These are phyloP conservation scores for Geranium rotundifolium DNA, from an alignment of 345 rosid species.

Conservation along the genomic window DNA sequence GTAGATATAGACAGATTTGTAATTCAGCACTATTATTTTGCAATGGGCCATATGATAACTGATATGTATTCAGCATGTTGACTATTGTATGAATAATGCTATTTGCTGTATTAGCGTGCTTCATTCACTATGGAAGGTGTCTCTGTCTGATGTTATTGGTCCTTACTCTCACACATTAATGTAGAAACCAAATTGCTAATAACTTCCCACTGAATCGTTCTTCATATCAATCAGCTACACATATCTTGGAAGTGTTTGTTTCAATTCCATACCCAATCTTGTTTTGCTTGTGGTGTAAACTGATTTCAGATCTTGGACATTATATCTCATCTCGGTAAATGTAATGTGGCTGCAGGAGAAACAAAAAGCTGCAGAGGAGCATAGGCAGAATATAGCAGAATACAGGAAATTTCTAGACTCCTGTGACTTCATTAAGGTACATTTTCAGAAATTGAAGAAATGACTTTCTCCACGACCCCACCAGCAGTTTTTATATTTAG, in stretches of 20 bases:
- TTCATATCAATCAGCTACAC: not conserved
- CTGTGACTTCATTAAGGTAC: conserved; percentile 93
- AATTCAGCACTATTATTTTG: too few species aligned
- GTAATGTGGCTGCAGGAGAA: conserved; percentile 45
- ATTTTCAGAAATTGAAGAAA: not conserved
- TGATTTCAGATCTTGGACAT: not conserved
- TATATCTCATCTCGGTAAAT: not conserved
- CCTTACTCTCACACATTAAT: too few species aligned
- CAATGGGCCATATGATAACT: too few species aligned
- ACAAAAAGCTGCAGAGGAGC: conserved; percentile 81
- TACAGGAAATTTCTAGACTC: conserved; percentile 66
- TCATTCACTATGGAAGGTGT: not conserved
- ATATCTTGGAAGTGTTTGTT: too few species aligned
- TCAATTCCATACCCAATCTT: too few species aligned
- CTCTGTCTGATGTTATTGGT: too few species aligned
- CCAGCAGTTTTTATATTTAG: not conserved
- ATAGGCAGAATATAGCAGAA: conserved; percentile 45
- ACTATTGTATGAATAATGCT: not conserved
- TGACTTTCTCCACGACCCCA: not conserved
- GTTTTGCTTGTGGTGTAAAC: not conserved
- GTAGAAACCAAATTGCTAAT: not conserved
- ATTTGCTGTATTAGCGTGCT: not conserved
- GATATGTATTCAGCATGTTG: too few species aligned
- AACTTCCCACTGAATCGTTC: not conserved
- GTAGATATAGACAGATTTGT: too few species aligned